Conservation (phyloP, 371 early-diverging fungal species). For the Apophysomyces trapeziformis region DNA sequence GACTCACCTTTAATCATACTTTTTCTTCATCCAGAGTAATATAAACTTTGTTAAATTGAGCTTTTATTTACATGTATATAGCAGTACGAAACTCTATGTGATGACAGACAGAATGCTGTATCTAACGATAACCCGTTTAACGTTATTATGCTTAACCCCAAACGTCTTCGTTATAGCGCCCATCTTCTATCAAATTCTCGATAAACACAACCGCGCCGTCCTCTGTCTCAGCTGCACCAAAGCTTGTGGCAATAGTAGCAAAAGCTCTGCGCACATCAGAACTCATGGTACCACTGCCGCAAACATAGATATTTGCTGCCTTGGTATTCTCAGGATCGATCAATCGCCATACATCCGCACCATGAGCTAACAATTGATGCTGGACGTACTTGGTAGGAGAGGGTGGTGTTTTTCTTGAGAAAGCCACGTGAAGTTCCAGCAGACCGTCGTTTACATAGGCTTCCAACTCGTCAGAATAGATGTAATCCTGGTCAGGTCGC, state of each 20-base stretch:
- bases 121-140: too few relatives aligned
- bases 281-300: slow-evolving; percentile 53
- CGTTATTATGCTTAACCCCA: slow-evolving; percentile 42
- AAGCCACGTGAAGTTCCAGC: slow-evolving; percentile 73
- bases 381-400: slow-evolving; percentile 49
- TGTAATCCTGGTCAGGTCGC: slow-evolving; percentile 68
- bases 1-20: too few relatives aligned
- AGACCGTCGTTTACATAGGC: slow-evolving; percentile 47
- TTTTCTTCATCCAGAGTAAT: too few relatives aligned
- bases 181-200: slow-evolving; percentile 30
- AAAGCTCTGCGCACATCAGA: slow-evolving; percentile 51
- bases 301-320: slow-evolving; percentile 43
- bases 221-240: slow-evolving; percentile 34
- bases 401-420: slow-evolving; percentile 52
- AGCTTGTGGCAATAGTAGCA: slow-evolving; percentile 37
- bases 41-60: too few relatives aligned
- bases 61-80: too few relatives aligned
- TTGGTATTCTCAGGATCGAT: slow-evolving; percentile 24
- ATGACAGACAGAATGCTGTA: too few relatives aligned
- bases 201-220: slow-evolving; percentile 39
- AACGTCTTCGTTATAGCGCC: slow-evolving; percentile 54
- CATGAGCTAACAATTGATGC: slow-evolving; percentile 46
- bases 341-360: slow-evolving; percentile 33
- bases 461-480: slow-evolving; percentile 72
- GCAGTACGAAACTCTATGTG: too few relatives aligned